phyloP scores from a whole-genome alignment of 192 early-diverging fungal genomes.

The Podochytrium sp. region DNA sequence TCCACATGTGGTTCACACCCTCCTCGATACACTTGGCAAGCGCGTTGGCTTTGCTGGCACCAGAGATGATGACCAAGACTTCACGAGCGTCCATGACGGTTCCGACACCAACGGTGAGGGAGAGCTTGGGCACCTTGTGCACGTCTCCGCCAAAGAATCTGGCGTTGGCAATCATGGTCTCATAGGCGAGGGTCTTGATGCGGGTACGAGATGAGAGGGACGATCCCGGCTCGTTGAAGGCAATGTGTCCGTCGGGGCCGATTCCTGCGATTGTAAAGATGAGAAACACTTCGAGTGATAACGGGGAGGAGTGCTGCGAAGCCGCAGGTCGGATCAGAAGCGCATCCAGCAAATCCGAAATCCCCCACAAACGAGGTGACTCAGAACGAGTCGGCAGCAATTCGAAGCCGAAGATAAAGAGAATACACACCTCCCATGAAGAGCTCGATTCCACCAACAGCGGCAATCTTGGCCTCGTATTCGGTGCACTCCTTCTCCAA shows the following conservation, averaged over 20 bases:
- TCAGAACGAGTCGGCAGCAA: too few relatives aligned
- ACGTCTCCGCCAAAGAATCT: conserved; percentile 86
- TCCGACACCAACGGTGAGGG: conserved; percentile 85
- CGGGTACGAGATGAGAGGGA: conserved; percentile 80
- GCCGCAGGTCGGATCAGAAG: too few relatives aligned
- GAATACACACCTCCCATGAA: conserved; percentile 70
- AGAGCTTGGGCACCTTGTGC: conserved; percentile 82
- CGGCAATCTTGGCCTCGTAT: conserved; percentile 80
- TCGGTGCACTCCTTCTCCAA: conserved; percentile 78
- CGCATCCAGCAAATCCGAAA: too few relatives aligned
- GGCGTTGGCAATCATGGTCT: conserved; percentile 85
- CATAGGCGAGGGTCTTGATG: conserved; percentile 87
- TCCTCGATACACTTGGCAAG: conserved; percentile 84
- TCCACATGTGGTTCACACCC: conserved; percentile 91
- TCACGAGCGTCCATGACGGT: conserved; percentile 53
- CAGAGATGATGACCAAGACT: conserved; percentile 83
- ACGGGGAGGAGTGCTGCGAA: too few relatives aligned
- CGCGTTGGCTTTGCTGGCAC: conserved; percentile 82
- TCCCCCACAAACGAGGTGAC: too few relatives aligned
- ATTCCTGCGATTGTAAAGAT: conserved; percentile 64
- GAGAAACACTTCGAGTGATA: too few relatives aligned
- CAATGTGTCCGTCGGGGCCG: conserved; percentile 90
- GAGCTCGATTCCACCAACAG: conserved; percentile 83
- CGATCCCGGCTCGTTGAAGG: conserved; percentile 90
- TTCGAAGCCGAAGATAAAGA: too few relatives aligned